phyloP scores from a whole-genome alignment of 495 filamentous ascomycete genomes.

The Podospora pseudocomata region DNA sequence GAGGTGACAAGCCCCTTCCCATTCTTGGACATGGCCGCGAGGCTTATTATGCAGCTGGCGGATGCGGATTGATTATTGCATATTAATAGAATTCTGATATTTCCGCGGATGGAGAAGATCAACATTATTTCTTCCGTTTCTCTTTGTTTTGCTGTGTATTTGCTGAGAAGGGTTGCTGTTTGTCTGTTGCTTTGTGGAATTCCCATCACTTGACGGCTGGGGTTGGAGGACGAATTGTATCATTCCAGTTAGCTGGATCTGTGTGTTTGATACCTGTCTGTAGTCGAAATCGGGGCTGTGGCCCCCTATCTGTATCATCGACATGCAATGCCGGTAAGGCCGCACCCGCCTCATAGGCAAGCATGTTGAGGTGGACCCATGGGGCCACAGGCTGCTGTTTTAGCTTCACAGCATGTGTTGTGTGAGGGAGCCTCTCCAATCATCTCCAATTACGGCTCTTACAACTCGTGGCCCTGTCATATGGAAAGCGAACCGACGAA shows the following conservation, averaged over 20 bases:
- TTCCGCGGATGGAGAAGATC: not conserved
- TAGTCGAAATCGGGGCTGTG: too few species aligned
- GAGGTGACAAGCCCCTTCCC: slow-evolving; percentile 72
- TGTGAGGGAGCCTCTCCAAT: not conserved
- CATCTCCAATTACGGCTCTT: not conserved
- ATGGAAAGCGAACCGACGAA: not conserved
- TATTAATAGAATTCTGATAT: not conserved
- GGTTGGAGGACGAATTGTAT: too few species aligned
- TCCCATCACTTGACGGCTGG: too few species aligned
- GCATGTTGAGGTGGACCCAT: not conserved
- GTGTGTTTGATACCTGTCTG: too few species aligned
- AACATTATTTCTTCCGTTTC: not conserved
- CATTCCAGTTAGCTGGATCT: too few species aligned
- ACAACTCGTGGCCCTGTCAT: not conserved
- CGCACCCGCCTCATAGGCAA: not conserved
- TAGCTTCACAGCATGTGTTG: not conserved
- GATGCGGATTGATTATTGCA: slow-evolving; percentile 52
- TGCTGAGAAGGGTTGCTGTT: not conserved
- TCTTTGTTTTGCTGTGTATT: not conserved
- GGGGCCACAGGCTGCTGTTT: not conserved
- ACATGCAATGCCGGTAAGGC: not conserved
- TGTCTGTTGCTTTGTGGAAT: too few species aligned
- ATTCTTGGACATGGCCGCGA: slow-evolving; percentile 69
- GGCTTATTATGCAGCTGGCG: slow-evolving; percentile 71
- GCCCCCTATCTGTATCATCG: too few species aligned